Percentiles rank a stretch among this genome's conserved stretches.
These are phyloP conservation scores for Triticum monococcum DNA, from an alignment of 176 grass and related monocot genomes.

Conservation along the genomic window DNA sequence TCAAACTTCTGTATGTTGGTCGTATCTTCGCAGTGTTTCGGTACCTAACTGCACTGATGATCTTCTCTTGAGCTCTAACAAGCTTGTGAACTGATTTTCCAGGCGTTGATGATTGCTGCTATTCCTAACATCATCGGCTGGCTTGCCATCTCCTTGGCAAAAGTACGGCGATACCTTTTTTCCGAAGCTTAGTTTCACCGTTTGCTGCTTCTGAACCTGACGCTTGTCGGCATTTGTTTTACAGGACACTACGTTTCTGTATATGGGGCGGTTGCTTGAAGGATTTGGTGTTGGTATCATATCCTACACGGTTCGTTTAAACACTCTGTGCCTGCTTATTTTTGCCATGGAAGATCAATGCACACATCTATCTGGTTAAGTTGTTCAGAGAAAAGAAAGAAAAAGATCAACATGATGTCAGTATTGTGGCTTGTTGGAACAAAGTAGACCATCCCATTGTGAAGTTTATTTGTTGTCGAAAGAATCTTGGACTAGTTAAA, in stretches of 20 bases:
- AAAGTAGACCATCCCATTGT: not conserved
- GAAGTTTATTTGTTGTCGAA: not conserved
- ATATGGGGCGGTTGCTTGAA: conserved; percentile 85
- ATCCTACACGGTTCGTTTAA: conserved; percentile 61
- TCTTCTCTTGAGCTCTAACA: not conserved
- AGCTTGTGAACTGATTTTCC: not conserved
- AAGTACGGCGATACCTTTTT: conserved; percentile 30
- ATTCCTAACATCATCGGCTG: conserved; percentile 91
- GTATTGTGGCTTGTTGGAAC: not conserved
- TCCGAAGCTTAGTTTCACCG: not conserved
- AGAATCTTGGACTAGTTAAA: conserved; percentile 19
- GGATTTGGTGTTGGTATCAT: conserved; percentile 95
- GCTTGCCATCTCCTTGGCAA: conserved; percentile 90
- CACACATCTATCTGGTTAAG: too few species aligned
- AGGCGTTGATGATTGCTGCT: conserved; percentile 94
- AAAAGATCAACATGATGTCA: not conserved
- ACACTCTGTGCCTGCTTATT: not conserved
- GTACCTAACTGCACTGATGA: not conserved
- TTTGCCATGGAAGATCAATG: not conserved
- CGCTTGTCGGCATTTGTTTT: not conserved
- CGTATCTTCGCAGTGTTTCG: not conserved
- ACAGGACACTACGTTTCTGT: conserved; percentile 87
- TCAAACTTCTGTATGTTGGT: not conserved
- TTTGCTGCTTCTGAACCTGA: not conserved
- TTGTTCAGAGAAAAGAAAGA: too few species aligned